phyloP scores from a whole-genome alignment of 805 yeast genomes.

The Saturnispora silvae region DNA sequence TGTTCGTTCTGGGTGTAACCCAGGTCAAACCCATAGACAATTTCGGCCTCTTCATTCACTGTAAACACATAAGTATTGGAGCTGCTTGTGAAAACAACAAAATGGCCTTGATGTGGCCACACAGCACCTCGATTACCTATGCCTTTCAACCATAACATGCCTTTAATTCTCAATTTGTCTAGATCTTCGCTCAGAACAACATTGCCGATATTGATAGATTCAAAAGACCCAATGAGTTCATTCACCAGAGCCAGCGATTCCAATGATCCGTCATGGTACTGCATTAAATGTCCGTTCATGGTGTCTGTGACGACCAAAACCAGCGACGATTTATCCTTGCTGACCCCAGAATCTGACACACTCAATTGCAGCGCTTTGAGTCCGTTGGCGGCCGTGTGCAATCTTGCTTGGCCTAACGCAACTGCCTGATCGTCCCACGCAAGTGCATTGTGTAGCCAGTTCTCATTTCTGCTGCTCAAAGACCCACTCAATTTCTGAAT shows the following conservation, averaged over 20 bases:
- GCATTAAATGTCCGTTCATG: conserved; percentile 11
- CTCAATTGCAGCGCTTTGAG: conserved; percentile 6
- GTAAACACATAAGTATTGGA: conserved; percentile 9
- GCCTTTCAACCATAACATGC: conserved; percentile 12
- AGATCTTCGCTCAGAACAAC: conserved; percentile 7
- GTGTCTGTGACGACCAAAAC: conserved; percentile 12
- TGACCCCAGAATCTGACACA: conserved; percentile 13
- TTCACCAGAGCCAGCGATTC: conserved; percentile 7
- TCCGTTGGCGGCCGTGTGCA: conserved; percentile 4
- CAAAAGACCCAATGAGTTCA: conserved; percentile 4
- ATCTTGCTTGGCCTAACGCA: conserved; percentile 10
- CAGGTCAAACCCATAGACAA: conserved; percentile 6
- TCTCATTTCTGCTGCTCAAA: conserved; percentile 6
- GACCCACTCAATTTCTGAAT: conserved; percentile 8
- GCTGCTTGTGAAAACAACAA: conserved; percentile 12
- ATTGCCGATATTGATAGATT: conserved; percentile 3
- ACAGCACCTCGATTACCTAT: conserved; percentile 11
- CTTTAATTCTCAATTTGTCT: conserved; percentile 10
- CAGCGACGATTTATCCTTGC: conserved; percentile 7
- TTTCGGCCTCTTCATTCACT: conserved; percentile 4
- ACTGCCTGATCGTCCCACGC: conserved; percentile 8
- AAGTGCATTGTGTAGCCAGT: conserved; percentile 7
- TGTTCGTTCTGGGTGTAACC: conserved; percentile 9
- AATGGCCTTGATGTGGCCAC: conserved; percentile 5
- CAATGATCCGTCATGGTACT: conserved; percentile 9